Evolutionary conservation across 1,284 basidiomycete species (phyloP).

Genomic region (Entoloma clypeatum): DNA sequence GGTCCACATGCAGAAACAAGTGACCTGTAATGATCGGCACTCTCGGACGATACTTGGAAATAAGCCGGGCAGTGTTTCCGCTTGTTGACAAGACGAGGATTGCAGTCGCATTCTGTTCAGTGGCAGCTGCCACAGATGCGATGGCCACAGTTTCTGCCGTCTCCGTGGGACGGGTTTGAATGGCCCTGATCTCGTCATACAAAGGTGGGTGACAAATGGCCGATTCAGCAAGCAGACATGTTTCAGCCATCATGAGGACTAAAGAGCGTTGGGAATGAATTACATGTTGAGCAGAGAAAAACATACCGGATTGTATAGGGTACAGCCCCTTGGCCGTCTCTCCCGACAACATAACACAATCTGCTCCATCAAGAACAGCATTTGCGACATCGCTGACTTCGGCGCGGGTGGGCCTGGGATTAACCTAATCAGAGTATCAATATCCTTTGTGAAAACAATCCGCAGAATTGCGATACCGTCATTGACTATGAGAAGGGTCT

Average conservation of each 20-base stretch:
- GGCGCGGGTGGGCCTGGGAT: slow-evolving; percentile 94
- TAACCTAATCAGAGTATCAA: slow-evolving; percentile 57
- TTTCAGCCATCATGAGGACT: slow-evolving; percentile 99
- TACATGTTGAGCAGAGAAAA: slow-evolving; percentile 10
- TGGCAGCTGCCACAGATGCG: slow-evolving; percentile 91
- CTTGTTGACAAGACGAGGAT: slow-evolving; percentile 97
- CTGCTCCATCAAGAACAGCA: slow-evolving; percentile 93
- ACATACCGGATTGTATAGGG: slow-evolving; percentile 87
- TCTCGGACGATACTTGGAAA: slow-evolving; percentile 94
- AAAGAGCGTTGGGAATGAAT: slow-evolving; percentile 15
- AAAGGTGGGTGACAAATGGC: slow-evolving; percentile 92
- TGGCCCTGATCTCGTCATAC: slow-evolving; percentile 81
- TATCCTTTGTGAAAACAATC: not conserved
- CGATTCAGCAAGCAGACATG: slow-evolving; percentile 89
- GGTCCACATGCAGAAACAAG: slow-evolving; percentile 21
- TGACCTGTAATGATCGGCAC: slow-evolving; percentile 93
- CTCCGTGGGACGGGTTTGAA: slow-evolving; percentile 82
- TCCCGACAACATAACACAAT: slow-evolving; percentile 98
- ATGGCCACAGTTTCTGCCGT: slow-evolving; percentile 93
- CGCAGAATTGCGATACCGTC: slow-evolving; percentile 56
- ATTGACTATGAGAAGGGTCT: slow-evolving; percentile 63
- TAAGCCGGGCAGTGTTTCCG: slow-evolving; percentile 92
- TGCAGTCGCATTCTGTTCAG: slow-evolving; percentile 90
- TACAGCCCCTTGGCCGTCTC: slow-evolving; percentile 97
- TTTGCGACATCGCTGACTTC: slow-evolving; percentile 98